Conservation (phyloP, 2,329 filamentous ascomycete species). For the Ambrosiella xylebori region DNA sequence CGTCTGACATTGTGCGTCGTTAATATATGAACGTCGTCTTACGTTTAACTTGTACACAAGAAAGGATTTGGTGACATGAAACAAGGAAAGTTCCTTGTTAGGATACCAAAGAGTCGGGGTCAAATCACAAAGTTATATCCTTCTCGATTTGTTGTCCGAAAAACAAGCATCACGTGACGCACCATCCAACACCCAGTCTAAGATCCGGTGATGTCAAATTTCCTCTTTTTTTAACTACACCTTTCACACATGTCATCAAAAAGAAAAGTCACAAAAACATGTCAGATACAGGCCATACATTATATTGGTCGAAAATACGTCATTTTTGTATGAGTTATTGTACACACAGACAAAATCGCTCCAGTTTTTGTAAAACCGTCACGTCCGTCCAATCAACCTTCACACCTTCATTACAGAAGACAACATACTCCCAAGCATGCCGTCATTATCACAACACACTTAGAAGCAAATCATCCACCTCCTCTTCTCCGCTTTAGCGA, state of each 20-base stretch:
- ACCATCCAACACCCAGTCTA: too few relatives aligned
- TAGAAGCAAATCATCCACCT: background rate
- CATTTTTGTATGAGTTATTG: conserved; percentile 11
- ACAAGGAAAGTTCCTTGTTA: too few relatives aligned
- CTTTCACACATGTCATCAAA: too few relatives aligned
- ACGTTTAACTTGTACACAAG: too few relatives aligned
- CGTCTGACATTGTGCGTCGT: background rate
- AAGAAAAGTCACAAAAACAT: background rate
- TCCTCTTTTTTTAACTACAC: too few relatives aligned
- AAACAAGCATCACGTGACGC: too few relatives aligned
- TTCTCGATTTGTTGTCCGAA: too few relatives aligned
- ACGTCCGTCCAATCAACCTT: conserved; percentile 5
- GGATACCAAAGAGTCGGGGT: too few relatives aligned
- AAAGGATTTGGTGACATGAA: too few relatives aligned
- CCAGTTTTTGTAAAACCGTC: background rate
- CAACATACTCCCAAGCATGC: background rate
- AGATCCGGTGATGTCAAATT: too few relatives aligned
- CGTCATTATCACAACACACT: background rate
- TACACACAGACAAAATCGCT: conserved; percentile 11
- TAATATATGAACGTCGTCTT: too few relatives aligned
- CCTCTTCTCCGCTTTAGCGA: conserved; percentile 16
- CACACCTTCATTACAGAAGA: background rate
- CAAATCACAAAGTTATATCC: too few relatives aligned
- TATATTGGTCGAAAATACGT: conserved; percentile 3
- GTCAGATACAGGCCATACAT: conserved; percentile 13